Conservation (phyloP, 495 filamentous ascomycete genomes). For the Penicillium soppii region DNA sequence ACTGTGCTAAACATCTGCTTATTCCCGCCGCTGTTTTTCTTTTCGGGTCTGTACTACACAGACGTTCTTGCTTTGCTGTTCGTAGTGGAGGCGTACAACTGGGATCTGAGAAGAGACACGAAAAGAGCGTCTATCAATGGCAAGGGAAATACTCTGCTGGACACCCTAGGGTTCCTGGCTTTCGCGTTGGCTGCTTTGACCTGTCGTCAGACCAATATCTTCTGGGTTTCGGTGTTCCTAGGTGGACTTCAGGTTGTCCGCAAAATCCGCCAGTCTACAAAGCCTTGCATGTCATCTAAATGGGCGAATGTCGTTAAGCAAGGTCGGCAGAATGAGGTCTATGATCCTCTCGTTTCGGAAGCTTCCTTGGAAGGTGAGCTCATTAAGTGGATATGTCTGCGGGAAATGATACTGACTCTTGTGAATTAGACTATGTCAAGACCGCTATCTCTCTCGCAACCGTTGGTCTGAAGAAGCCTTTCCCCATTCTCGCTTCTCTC, state of each 20-base stretch:
- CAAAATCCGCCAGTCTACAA: slow-evolving; percentile 30
- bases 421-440: slow-evolving; percentile 57
- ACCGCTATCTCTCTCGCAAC: slow-evolving; percentile 59
- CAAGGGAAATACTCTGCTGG: neutral
- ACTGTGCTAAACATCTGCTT: slow-evolving; percentile 77
- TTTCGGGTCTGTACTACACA: slow-evolving; percentile 91
- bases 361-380: slow-evolving; percentile 56
- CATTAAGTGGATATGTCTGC: neutral
- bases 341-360: slow-evolving; percentile 61
- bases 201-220: slow-evolving; percentile 93
- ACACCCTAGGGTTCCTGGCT: slow-evolving; percentile 45
- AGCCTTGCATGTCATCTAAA: slow-evolving; percentile 21
- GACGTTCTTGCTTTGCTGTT: slow-evolving; percentile 65
- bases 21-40: slow-evolving; percentile 93
- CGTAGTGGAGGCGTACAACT: slow-evolving; percentile 65
- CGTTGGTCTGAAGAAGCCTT: slow-evolving; percentile 51
- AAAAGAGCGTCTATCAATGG: neutral
- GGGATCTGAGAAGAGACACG: slow-evolving; percentile 47
- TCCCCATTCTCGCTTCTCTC: slow-evolving; percentile 48
- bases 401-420: slow-evolving; percentile 21
- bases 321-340: slow-evolving; percentile 54
- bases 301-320: slow-evolving; percentile 26
- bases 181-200: slow-evolving; percentile 61
- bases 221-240: slow-evolving; percentile 88
- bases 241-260: slow-evolving; percentile 69